Evolutionary conservation across 2,329 filamentous ascomycete species (phyloP).

Genomic region (Aspergillus aculeatus): DNA sequence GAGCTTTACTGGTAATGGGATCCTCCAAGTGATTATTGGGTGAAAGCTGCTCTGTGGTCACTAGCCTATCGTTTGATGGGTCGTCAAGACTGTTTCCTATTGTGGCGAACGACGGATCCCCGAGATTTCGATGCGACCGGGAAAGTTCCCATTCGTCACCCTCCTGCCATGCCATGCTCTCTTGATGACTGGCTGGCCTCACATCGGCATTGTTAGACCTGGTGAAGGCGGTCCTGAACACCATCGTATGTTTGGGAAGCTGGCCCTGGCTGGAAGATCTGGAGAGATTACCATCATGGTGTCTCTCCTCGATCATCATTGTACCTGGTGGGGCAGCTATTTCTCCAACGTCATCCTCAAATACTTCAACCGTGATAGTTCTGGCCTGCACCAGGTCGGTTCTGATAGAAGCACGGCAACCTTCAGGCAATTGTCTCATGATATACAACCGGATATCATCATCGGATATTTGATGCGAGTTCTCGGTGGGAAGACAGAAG

Average conservation of each 20-base stretch:
- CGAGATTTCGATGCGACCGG: background rate
- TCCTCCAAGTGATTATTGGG: background rate
- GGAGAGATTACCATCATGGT: constrained; percentile 46
- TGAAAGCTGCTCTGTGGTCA: constrained; percentile 21
- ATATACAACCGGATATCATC: constrained; percentile 51
- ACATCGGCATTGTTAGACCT: constrained; percentile 39
- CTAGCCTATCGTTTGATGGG: constrained; percentile 17
- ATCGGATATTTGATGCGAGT: constrained; percentile 42
- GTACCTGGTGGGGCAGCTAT: constrained; percentile 48
- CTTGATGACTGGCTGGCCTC: constrained; percentile 20
- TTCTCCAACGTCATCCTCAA: constrained; percentile 42
- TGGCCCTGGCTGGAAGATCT: constrained; percentile 37
- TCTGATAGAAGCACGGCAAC: constrained; percentile 44
- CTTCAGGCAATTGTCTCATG: constrained; percentile 43
- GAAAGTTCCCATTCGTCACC: background rate
- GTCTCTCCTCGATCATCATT: constrained; percentile 46
- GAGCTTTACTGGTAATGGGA: background rate
- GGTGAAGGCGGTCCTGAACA: constrained; percentile 47
- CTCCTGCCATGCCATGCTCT: constrained; percentile 2
- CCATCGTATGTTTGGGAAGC: constrained; percentile 44
- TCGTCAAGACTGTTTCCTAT: background rate
- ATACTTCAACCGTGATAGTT: constrained; percentile 49
- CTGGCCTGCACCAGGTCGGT: constrained; percentile 45
- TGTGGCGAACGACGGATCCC: background rate
- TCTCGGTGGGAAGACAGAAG: constrained; percentile 34